Base-by-base conservation (phyloP, 805 yeast species). In the Saccharomycodes ludwigii region DNA sequence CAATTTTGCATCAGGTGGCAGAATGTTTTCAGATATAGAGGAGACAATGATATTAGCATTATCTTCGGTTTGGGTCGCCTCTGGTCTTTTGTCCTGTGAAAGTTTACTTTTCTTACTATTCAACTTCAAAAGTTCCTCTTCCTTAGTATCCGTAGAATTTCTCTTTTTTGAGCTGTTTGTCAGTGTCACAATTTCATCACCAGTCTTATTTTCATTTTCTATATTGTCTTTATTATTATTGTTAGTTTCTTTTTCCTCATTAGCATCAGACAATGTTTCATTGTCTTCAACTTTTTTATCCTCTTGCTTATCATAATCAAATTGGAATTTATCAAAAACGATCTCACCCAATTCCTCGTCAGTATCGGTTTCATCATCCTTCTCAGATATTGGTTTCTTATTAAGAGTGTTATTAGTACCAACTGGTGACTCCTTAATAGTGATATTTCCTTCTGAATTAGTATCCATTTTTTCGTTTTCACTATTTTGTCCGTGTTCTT, bases 281-380 rank as follows among this genome's bases (percentile, higher is more conserved):
- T 27, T 27, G n/a, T 16, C 30, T 2, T 29, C 34, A 4, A 24
- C 21, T 16, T 27, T 28, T 5, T 24, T 30, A 8, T 24, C 30
- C 5, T 20, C 21, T 20, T 52, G 54, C 30, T 46, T 47, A 23
- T 51, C 58, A 27, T 54, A 52, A 29, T 55, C 58, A 36, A 54
- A 39, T 15, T 39, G 34, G 33, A 41, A 39, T 12, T 34, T 37
- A 6, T 32, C 41, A 29, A 37, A 52, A 5, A 46, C 39, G 44
- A 54, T 49, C 16, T 46, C 28, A 14, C 40, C 48, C 8, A 46
- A 39, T 3, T 47, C 54, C 17, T 52, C 54, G 31, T 55, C 59
- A 2, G 58, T 52, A 31, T 53, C 58, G 0, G 58, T 54, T 34
- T 52, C 56, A 24, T 50, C 56, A 29, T 44, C 48, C 15, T 24